These are phyloP conservation scores for Uncinocarpus reesii DNA, from an alignment of 2,329 filamentous ascomycete genomes.

Conservation along the genomic window DNA sequence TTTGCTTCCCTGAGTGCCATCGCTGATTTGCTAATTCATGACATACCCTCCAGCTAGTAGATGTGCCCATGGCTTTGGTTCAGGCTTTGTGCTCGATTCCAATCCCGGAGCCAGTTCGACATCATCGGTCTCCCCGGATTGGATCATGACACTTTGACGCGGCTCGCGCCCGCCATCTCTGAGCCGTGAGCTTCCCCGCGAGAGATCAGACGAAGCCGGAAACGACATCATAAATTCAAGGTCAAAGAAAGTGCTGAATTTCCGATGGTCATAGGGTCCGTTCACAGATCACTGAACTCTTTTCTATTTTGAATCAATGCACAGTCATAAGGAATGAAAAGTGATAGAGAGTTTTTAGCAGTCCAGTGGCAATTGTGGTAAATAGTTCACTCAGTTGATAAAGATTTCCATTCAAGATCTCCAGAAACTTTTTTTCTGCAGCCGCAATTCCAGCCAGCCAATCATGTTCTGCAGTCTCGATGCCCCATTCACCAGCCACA, in stretches of 20 bases:
- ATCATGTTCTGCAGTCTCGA: too few relatives aligned
- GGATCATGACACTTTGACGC: constrained; percentile 18
- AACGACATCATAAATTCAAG: constrained; percentile 2
- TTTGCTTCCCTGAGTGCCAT: constrained; percentile 12
- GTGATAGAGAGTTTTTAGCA: background rate
- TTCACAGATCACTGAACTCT: background rate
- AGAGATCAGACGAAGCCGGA: constrained; percentile 7
- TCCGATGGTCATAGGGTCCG: background rate
- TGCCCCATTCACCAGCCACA: too few relatives aligned
- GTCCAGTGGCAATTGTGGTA: background rate
- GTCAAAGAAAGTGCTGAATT: background rate
- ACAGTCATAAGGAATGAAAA: background rate
- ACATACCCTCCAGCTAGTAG: constrained; percentile 80
- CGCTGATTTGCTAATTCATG: background rate
- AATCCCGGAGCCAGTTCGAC: constrained; percentile 22
- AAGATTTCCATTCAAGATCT: background rate
- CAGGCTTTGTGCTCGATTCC: constrained; percentile 11
- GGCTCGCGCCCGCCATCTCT: background rate
- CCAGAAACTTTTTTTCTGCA: constrained; percentile 1
- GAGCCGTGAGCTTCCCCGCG: constrained; percentile 1
- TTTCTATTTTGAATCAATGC: background rate
- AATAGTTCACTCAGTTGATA: background rate
- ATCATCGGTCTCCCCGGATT: constrained; percentile 33
- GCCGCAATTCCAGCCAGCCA: background rate
- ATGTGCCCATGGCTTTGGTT: constrained; percentile 72